These are phyloP conservation scores for Xylariaceae sp. DNA, from an alignment of 2,329 filamentous ascomycete species.

Conservation along the genomic window DNA sequence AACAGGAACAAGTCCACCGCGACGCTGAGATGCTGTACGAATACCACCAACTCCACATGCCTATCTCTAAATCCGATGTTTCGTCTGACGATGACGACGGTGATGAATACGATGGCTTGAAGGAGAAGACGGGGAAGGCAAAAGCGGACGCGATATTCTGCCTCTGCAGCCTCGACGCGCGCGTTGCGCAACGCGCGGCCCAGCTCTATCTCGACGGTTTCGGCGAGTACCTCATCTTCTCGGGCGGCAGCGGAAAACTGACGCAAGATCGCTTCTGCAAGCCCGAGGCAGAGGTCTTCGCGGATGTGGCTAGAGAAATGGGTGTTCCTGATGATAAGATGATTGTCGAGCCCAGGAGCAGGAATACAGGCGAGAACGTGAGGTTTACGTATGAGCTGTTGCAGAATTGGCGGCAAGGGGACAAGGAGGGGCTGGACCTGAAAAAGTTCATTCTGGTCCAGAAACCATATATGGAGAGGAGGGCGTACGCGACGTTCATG, in stretches of 20 bases:
- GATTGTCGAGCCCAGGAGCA: conserved; percentile 36
- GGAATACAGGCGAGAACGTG: conserved; percentile 44
- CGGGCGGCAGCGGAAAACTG: conserved; percentile 37
- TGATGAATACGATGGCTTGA: too few species aligned
- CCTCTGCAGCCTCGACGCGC: conserved; percentile 42
- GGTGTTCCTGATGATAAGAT: conserved; percentile 37
- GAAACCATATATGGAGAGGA: conserved; percentile 45
- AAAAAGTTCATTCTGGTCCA: conserved; percentile 39
- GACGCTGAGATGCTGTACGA: conserved; percentile 38
- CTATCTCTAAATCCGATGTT: too few species aligned
- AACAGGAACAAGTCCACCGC: too few species aligned
- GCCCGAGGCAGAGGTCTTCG: conserved; percentile 40
- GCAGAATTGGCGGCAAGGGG: conserved; percentile 17
- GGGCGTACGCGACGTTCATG: conserved; percentile 41
- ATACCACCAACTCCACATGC: conserved; percentile 39
- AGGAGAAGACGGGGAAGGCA: too few species aligned
- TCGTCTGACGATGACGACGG: too few species aligned
- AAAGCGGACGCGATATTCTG: conserved; percentile 40
- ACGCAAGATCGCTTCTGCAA: conserved; percentile 35
- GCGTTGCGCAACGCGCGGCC: conserved; percentile 38
- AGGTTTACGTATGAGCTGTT: conserved; percentile 38
- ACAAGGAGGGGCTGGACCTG: too few species aligned
- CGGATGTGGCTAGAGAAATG: conserved; percentile 34
- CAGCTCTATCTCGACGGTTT: conserved; percentile 37
- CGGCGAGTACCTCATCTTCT: conserved; percentile 39